Percentiles rank a stretch among this genome's conserved stretches.
Evolutionary conservation across 352 stramenopile species (phyloP).

Genomic region (Globisporangium carolinianum): DNA sequence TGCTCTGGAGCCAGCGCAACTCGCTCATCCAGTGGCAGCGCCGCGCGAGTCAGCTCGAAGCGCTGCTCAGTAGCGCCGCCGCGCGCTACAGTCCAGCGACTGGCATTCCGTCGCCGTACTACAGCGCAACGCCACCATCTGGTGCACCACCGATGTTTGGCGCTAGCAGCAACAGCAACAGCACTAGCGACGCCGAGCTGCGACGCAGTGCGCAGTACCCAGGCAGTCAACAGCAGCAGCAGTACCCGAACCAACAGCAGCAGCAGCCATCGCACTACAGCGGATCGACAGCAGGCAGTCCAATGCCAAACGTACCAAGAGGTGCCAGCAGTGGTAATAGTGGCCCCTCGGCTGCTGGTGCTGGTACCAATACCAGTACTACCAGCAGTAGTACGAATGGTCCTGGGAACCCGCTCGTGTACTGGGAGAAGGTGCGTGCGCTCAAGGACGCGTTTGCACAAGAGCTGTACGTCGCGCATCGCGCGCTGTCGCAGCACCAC

Average conservation of each 20-base stretch:
- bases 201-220: slow-evolving; percentile 27
- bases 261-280: slow-evolving; percentile 6
- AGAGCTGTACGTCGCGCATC: slow-evolving; percentile 50
- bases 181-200: slow-evolving; percentile 44
- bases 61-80: slow-evolving; percentile 15
- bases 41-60: slow-evolving; percentile 41
- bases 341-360: too few species aligned
- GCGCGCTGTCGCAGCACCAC: slow-evolving; percentile 58
- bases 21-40: slow-evolving; percentile 59
- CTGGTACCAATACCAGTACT: too few species aligned
- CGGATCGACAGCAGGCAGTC: slow-evolving; percentile 15
- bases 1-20: slow-evolving; percentile 66
- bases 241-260: too few species aligned
- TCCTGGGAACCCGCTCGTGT: slow-evolving; percentile 34
- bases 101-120: slow-evolving; percentile 22
- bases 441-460: slow-evolving; percentile 43
- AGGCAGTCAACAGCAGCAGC: slow-evolving; percentile 13
- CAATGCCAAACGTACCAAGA: slow-evolving; percentile 11
- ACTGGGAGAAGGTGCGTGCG: slow-evolving; percentile 66
- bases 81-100: slow-evolving; percentile 3
- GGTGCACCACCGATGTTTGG: slow-evolving; percentile 20
- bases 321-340: too few species aligned
- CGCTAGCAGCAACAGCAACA: too few species aligned
- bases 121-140: slow-evolving; percentile 27
- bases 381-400: too few species aligned